phyloP scores from a whole-genome alignment of 805 yeast genomes.

The Dipodascopsis uninucleata region DNA sequence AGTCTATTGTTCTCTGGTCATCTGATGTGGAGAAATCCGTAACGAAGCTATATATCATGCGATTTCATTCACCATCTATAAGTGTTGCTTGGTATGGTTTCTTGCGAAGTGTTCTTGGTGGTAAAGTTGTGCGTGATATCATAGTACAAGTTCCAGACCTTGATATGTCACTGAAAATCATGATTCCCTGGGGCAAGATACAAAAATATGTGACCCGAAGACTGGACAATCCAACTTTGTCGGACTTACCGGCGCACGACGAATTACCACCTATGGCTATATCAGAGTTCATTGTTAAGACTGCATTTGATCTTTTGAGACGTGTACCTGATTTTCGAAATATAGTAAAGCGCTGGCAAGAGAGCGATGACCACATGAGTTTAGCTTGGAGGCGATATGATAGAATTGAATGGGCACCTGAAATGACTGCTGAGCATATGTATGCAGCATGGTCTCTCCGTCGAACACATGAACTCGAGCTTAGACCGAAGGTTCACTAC shows the following conservation, averaged over 20 bases:
- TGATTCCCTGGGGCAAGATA: constrained; percentile 41
- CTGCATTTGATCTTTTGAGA: constrained; percentile 39
- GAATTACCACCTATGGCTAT: constrained; percentile 7
- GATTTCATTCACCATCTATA: constrained; percentile 50
- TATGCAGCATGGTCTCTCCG: constrained; percentile 45
- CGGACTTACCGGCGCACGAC: not conserved
- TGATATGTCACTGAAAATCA: constrained; percentile 44
- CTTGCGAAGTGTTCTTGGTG: constrained; percentile 48
- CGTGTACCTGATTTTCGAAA: constrained; percentile 23
- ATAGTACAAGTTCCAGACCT: constrained; percentile 47
- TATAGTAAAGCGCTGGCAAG: constrained; percentile 29
- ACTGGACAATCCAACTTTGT: not conserved
- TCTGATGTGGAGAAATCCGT: constrained; percentile 7
- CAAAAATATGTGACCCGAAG: constrained; percentile 1
- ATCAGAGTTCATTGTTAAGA: constrained; percentile 42
- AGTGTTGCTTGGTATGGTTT: constrained; percentile 65
- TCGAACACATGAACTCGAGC: constrained; percentile 55
- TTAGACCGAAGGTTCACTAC: constrained; percentile 42
- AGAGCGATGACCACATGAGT: constrained; percentile 43
- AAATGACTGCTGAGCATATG: constrained; percentile 43
- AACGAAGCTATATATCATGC: constrained; percentile 49
- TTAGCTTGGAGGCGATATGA: constrained; percentile 68
- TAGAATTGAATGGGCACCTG: constrained; percentile 65
- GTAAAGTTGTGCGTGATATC: constrained; percentile 33
- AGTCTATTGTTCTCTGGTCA: constrained; percentile 55